phyloP scores from a whole-genome alignment of 192 early-diverging fungal genomes.

The Backusella macrospora region DNA sequence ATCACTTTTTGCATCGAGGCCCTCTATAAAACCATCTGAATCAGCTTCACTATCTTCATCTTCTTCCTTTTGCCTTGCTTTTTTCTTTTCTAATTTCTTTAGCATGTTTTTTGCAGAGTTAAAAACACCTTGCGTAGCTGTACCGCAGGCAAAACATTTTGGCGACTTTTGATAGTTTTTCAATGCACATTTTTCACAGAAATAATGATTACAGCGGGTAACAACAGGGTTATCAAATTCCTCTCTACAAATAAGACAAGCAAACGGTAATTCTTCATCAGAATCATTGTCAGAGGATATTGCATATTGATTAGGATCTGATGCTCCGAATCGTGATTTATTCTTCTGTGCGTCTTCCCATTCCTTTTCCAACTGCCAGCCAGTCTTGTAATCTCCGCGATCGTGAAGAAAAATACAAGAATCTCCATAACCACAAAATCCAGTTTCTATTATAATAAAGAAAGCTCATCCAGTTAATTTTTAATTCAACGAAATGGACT shows the following conservation, averaged over 20 bases:
- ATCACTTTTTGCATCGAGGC: conserved; percentile 28
- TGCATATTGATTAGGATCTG: conserved; percentile 49
- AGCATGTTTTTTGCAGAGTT: conserved; percentile 75
- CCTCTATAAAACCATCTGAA: conserved; percentile 23
- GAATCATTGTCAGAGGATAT: conserved; percentile 52
- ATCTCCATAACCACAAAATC: conserved; percentile 98
- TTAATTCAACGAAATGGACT: not conserved
- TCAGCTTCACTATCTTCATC: conserved; percentile 38
- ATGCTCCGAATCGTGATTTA: conserved; percentile 51
- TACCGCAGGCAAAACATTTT: conserved; percentile 91
- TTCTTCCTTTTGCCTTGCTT: conserved; percentile 40
- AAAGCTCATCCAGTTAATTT: not conserved
- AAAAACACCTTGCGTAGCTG: conserved; percentile 84
- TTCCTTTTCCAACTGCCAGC: conserved; percentile 97
- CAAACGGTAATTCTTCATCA: conserved; percentile 91
- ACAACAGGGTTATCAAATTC: conserved; percentile 89
- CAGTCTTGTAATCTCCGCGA: conserved; percentile 93
- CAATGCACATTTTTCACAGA: conserved; percentile 94
- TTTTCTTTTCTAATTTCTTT: conserved; percentile 55
- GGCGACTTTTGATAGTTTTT: conserved; percentile 78
- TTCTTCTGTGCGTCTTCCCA: conserved; percentile 88
- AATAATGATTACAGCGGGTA: conserved; percentile 96
- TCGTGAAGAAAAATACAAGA: conserved; percentile 98
- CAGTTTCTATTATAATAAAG: conserved; percentile 58
- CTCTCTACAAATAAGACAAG: conserved; percentile 90